phyloP scores from a whole-genome alignment of 2,329 filamentous ascomycete genomes.

The Chrysoporthe puriensis region DNA sequence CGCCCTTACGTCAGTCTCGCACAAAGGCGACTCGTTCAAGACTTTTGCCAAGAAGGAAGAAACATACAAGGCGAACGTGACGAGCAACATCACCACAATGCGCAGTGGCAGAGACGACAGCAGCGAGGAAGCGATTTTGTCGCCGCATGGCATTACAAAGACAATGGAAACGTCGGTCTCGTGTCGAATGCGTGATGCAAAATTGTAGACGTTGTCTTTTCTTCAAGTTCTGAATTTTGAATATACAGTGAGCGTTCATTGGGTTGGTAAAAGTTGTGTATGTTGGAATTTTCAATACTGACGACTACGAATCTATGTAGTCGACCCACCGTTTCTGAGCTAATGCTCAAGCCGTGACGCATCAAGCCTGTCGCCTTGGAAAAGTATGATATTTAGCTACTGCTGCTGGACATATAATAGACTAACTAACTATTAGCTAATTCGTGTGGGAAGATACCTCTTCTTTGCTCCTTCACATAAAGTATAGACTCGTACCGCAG shows the following conservation, averaged over 20 bases:
- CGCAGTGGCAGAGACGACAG: background rate
- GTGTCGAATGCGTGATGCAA: background rate
- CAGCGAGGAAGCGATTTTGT: conserved; percentile 2
- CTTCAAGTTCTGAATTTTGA: background rate
- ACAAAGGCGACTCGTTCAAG: conserved; percentile 12
- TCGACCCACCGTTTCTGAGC: too few species aligned
- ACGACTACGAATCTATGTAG: too few species aligned
- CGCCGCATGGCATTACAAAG: conserved; percentile 5
- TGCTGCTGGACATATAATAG: too few species aligned
- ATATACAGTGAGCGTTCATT: background rate
- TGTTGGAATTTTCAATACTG: too few species aligned
- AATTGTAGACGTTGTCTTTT: background rate
- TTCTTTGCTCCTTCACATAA: too few species aligned
- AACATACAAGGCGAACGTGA: conserved; percentile 9
- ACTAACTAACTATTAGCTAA: too few species aligned
- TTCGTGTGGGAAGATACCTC: too few species aligned
- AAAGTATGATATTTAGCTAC: too few species aligned
- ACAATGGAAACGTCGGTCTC: conserved; percentile 9
- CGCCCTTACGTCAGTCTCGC: conserved; percentile 8
- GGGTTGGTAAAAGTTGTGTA: too few species aligned
- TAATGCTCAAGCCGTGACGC: too few species aligned
- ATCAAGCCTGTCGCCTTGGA: too few species aligned
- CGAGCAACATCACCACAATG: background rate
- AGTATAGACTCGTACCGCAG: too few species aligned
- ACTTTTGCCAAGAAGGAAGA: conserved; percentile 6